phyloP scores from a whole-genome alignment of 1,139 yeast genomes.

The Pichia sp. region DNA sequence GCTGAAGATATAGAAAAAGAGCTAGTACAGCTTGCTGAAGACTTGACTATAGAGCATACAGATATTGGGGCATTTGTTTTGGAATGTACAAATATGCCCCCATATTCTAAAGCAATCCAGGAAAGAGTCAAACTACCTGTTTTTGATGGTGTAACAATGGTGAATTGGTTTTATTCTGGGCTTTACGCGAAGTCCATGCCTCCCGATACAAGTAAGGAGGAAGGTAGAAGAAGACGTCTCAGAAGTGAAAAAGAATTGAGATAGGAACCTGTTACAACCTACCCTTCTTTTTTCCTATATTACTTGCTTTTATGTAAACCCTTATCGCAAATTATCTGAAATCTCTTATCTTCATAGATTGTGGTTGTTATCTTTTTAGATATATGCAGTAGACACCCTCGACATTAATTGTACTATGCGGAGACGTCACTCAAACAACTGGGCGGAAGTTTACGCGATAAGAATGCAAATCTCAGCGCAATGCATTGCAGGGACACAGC shows the following conservation, averaged over 20 bases:
- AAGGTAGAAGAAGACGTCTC: conserved; percentile 18
- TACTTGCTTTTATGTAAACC: too few relatives aligned
- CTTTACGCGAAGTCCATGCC: conserved; percentile 16
- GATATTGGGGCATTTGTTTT: conserved; percentile 13
- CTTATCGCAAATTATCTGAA: too few relatives aligned
- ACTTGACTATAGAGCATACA: conserved; percentile 6
- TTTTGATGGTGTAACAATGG: conserved; percentile 18
- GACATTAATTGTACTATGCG: too few relatives aligned
- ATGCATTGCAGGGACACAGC: too few relatives aligned
- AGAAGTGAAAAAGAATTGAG: conserved; percentile 17
- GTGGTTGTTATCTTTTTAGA: too few relatives aligned
- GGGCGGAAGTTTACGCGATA: too few relatives aligned
- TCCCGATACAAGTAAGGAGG: conserved; percentile 17
- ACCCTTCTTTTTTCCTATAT: too few relatives aligned
- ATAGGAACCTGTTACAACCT: too few relatives aligned
- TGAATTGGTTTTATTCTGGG: conserved; percentile 26
- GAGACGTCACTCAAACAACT: too few relatives aligned
- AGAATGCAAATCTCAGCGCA: too few relatives aligned
- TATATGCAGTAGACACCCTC: too few relatives aligned
- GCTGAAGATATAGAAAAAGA: conserved; percentile 24
- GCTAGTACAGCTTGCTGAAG: conserved; percentile 20
- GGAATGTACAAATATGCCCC: conserved; percentile 17
- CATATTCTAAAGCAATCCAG: conserved; percentile 19
- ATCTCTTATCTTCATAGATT: too few relatives aligned
- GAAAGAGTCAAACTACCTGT: conserved; percentile 9